A percentile compares a stretch with the other conserved stretches of the same genome.
phyloP scores from a whole-genome alignment of 1,139 yeast species.

The Geotrichum candidum region DNA sequence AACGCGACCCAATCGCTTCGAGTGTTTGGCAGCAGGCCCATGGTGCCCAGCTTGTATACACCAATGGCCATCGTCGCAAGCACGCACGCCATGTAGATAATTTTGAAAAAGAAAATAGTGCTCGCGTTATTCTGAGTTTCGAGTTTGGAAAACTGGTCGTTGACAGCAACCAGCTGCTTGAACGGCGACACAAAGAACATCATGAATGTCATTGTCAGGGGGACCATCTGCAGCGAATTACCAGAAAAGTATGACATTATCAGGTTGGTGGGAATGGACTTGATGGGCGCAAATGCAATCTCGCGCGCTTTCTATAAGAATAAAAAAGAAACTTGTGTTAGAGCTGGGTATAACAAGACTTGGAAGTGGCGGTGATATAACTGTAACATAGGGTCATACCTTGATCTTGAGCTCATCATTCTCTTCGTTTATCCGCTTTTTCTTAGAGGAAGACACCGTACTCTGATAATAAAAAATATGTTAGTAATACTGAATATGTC shows the following conservation, averaged over 20 bases:
- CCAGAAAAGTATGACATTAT: conserved; percentile 95
- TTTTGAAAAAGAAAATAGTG: conserved; percentile 45
- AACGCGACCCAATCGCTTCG: conserved; percentile 90
- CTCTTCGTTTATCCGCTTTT: conserved; percentile 17
- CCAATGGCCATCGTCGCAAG: conserved; percentile 67
- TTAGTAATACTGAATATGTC: conserved; percentile 6
- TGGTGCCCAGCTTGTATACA: conserved; percentile 70
- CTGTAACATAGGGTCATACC: conserved; percentile 1
- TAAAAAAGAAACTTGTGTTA: background rate
- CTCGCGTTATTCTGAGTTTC: conserved; percentile 31
- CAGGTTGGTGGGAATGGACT: conserved; percentile 78
- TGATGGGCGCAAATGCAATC: conserved; percentile 75
- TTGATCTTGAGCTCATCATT: conserved; percentile 31
- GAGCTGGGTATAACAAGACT: conserved; percentile 20
- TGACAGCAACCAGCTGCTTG: conserved; percentile 59
- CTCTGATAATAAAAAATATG: conserved; percentile 3
- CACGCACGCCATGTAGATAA: conserved; percentile 54
- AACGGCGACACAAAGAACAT: conserved; percentile 66
- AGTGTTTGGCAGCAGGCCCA: conserved; percentile 89
- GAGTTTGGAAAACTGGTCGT: conserved; percentile 38
- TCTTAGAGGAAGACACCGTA: conserved; percentile 7
- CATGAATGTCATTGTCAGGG: conserved; percentile 86
- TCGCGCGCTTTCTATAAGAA: conserved; percentile 69
- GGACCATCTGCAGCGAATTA: conserved; percentile 79
- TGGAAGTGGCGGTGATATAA: background rate